Base-by-base conservation (phyloP, 2,329 filamentous ascomycete species). In the Parastagonospora avenae region DNA sequence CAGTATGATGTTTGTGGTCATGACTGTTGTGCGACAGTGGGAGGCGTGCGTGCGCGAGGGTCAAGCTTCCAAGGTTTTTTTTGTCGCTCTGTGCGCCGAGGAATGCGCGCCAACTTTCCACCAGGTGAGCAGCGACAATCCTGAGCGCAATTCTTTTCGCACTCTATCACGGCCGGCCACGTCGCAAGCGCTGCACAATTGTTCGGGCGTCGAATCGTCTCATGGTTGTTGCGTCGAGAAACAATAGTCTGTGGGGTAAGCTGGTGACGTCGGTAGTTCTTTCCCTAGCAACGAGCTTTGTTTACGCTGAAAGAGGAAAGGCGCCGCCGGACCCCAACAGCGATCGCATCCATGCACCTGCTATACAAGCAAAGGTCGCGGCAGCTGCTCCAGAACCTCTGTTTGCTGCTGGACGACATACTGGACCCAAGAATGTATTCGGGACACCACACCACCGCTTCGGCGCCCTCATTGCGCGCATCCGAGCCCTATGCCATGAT, bases 391-490 rank as follows among this genome's bases (percentile, higher is more conserved):
- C 45, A 63, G n/a, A 41, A 59, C 41, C 46, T 65, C 45, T 68
- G 55, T 49, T 46, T 46, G 27, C 56, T 68, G 46, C 48, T 72
- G 27, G 53, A 69, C 54, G 46, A 56, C 31, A 50, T 56, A 37
- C 55, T 72, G 60, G 66, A 70, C 50, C 47, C 51, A 12, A 59
- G 59, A 53, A 67, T 73, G 62, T 72, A 62, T 48, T 52, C 64
- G 35, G 57, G 55, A 36, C 47, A 70, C 39, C 63, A 68, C 60
- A 64, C 69, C 1, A 70, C 73, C 27, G 77, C 77, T 16, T 79
- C 76, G 46, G 69, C 76, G 48, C 75, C 76, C 42, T 78, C 76
- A 46, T 62, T 80, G 63, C 73, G 77, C 55, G 75, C 75, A 24
- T 62, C 71, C 8, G 70, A 74, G 42, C 68, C 74, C 10, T 63